phyloP scores from a whole-genome alignment of 805 yeast species.

The Candida koratica region DNA sequence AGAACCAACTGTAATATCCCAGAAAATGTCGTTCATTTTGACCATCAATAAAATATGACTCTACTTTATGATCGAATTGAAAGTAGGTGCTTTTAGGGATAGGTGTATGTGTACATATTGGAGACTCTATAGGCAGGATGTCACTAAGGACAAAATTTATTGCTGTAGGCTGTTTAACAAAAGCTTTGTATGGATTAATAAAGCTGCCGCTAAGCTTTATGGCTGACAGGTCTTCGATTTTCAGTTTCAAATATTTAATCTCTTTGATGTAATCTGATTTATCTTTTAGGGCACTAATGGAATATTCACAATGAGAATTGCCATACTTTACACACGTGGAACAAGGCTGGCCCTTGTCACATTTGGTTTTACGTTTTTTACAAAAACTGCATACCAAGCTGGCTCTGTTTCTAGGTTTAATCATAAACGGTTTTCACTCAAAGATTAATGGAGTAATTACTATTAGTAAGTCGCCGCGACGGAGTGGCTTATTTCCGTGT shows the following conservation, averaged over 20 bases:
- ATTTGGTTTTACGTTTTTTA: slow-evolving; percentile 34
- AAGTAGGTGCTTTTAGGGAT: background rate
- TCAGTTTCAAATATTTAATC: slow-evolving; percentile 1
- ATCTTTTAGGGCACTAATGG: slow-evolving; percentile 2
- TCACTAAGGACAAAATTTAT: background rate
- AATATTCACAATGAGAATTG: slow-evolving; percentile 15
- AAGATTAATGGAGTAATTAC: too few species aligned
- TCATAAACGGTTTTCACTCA: too few species aligned
- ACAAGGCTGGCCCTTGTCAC: slow-evolving; percentile 37
- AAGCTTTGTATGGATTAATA: background rate
- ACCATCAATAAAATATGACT: background rate
- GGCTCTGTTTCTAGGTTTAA: slow-evolving; percentile 27
- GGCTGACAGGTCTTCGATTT: background rate
- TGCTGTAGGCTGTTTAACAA: background rate
- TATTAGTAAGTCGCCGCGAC: too few species aligned
- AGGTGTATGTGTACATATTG: too few species aligned
- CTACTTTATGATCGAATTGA: slow-evolving; percentile 1
- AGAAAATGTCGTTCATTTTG: slow-evolving; percentile 1
- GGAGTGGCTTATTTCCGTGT: too few species aligned
- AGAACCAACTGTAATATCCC: slow-evolving; percentile 2
- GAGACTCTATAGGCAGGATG: background rate
- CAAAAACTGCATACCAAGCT: slow-evolving; percentile 26
- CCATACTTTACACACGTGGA: slow-evolving; percentile 30
- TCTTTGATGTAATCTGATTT: slow-evolving; percentile 7
- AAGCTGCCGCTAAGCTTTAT: slow-evolving; percentile 2